Percentiles rank a stretch among this genome's conserved stretches.
These are phyloP conservation scores for Cladosporium sp. DNA, from an alignment of 2,329 filamentous ascomycete genomes.

Conservation along the genomic window DNA sequence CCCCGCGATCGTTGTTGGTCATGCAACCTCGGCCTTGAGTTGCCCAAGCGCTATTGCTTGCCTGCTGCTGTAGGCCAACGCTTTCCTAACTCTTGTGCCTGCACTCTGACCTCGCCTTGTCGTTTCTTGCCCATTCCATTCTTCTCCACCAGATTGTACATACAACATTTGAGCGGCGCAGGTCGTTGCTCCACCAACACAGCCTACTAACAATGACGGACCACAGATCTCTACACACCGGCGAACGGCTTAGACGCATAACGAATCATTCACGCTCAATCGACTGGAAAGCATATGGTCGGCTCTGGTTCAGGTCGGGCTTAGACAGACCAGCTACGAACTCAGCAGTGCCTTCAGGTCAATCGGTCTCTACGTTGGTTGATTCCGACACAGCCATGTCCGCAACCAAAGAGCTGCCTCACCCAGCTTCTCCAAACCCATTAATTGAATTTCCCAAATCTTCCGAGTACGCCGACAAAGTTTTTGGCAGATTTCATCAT, in stretches of 20 bases:
- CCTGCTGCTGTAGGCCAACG: neutral
- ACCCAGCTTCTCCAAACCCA: slow-evolving; percentile 16
- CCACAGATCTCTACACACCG: slow-evolving; percentile 27
- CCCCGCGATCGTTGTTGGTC: slow-evolving; percentile 16
- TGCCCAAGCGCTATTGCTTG: slow-evolving; percentile 26
- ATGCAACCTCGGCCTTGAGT: slow-evolving; percentile 5
- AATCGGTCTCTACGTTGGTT: slow-evolving; percentile 17
- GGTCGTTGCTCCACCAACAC: slow-evolving; percentile 7
- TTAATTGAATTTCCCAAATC: slow-evolving; percentile 13
- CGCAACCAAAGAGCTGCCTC: slow-evolving; percentile 22
- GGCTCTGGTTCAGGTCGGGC: slow-evolving; percentile 24
- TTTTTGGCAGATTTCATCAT: slow-evolving; percentile 49
- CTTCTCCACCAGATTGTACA: slow-evolving; percentile 1
- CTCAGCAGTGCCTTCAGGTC: slow-evolving; percentile 16
- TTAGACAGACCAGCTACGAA: slow-evolving; percentile 23
- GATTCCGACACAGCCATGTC: slow-evolving; percentile 24
- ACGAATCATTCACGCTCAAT: slow-evolving; percentile 16
- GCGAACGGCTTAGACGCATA: slow-evolving; percentile 19
- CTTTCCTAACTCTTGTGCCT: neutral
- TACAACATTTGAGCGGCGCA: slow-evolving; percentile 9
- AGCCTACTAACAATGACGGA: slow-evolving; percentile 14
- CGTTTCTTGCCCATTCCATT: neutral
- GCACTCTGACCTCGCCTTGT: neutral
- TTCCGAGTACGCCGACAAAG: slow-evolving; percentile 22
- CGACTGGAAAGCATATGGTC: slow-evolving; percentile 18